phyloP scores from a whole-genome alignment of 352 stramenopile genomes.

The Phytophthora palmivora region DNA sequence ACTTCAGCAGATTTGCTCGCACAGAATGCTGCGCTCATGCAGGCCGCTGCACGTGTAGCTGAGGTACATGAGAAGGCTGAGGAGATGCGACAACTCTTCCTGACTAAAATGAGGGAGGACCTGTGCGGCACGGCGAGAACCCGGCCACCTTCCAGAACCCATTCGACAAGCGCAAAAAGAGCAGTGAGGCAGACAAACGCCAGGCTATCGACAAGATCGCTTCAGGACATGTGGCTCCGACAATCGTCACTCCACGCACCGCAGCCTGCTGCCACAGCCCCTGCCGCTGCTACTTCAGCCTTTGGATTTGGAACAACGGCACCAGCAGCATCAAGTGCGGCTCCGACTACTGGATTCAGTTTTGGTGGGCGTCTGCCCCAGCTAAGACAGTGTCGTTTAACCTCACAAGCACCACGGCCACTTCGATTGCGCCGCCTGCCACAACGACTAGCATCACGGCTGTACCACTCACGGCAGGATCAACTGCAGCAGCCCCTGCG shows the following conservation, averaged over 20 bases:
- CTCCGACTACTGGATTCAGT: slow-evolving; percentile 47
- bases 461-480: slow-evolving; percentile 16
- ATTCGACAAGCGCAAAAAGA: slow-evolving; percentile 84
- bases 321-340: slow-evolving; percentile 13
- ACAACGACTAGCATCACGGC: slow-evolving; percentile 34
- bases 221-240: slow-evolving; percentile 79
- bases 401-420: slow-evolving; percentile 38
- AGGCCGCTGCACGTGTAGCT: slow-evolving; percentile 74
- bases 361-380: slow-evolving; percentile 44
- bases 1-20: slow-evolving; percentile 73
- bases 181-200: slow-evolving; percentile 59
- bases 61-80: slow-evolving; percentile 82
- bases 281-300: slow-evolving; percentile 29
- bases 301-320: slow-evolving; percentile 57
- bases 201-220: slow-evolving; percentile 75
- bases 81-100: slow-evolving; percentile 71
- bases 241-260: slow-evolving; percentile 66
- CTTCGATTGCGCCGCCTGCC: slow-evolving; percentile 29
- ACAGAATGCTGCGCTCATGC: slow-evolving; percentile 84
- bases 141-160: slow-evolving; percentile 71
- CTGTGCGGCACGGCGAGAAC: slow-evolving; percentile 65
- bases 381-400: slow-evolving; percentile 78
- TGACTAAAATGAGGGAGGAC: slow-evolving; percentile 72
- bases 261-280: slow-evolving; percentile 16
- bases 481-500: slow-evolving; percentile 14